A percentile compares a stretch with the other conserved stretches of the same genome.
These are phyloP conservation scores for Nigrospora osmanthi DNA, from an alignment of 2,329 filamentous ascomycete genomes.

Conservation along the genomic window DNA sequence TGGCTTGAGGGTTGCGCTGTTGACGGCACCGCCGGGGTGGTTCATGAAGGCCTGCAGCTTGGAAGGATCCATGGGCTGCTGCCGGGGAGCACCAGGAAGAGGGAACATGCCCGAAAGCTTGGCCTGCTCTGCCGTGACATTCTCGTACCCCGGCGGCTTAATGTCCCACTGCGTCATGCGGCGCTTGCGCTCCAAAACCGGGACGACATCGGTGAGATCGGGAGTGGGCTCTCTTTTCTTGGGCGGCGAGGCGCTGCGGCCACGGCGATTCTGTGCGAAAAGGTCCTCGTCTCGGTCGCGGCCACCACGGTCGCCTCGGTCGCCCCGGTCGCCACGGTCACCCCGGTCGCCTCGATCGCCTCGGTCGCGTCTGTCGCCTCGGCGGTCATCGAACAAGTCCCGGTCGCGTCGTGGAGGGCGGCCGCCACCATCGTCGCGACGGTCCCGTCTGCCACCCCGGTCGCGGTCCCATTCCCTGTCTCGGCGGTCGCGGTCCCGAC, in stretches of 20 bases:
- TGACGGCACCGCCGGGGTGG: constrained; percentile 66
- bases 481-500: constrained; percentile 28
- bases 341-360: constrained; percentile 30
- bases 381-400: constrained; percentile 56
- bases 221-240: constrained; percentile 95
- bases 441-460: constrained; percentile 26
- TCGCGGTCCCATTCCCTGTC: constrained; percentile 61
- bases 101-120: constrained; percentile 99
- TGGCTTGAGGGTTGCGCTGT: constrained; percentile 77
- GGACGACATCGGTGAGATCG: constrained; percentile 80
- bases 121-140: constrained; percentile 95
- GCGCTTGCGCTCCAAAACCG: constrained; percentile 78
- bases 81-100: constrained; percentile 85
- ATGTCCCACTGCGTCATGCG: constrained; percentile 99
- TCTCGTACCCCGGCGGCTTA: constrained; percentile 96
- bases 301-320: constrained; percentile 19
- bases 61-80: constrained; percentile 90
- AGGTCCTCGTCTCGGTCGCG: constrained; percentile 44
- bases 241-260: constrained; percentile 69
- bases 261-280: constrained; percentile 44
- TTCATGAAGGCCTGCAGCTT: constrained; percentile 95
- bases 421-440: constrained; percentile 34
- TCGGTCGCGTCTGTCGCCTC: constrained; percentile 38
- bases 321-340: constrained; percentile 27
- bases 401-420: constrained; percentile 50